phyloP scores from a whole-genome alignment of 768 basidiomycete species.

The Tricholoma sp. region DNA sequence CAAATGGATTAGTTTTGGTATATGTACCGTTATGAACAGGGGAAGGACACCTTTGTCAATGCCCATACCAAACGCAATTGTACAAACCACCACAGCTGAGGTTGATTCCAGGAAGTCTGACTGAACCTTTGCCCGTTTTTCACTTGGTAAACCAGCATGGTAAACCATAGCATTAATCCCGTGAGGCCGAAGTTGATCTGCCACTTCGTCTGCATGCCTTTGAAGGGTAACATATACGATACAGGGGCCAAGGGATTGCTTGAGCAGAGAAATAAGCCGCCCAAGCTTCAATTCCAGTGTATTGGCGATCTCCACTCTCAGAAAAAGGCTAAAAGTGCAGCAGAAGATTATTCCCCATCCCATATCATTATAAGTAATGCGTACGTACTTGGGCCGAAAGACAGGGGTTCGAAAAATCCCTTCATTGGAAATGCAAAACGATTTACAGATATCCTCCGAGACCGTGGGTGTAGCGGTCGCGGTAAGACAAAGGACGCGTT shows the following conservation, averaged over 20 bases:
- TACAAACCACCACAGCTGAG: slow-evolving; percentile 9
- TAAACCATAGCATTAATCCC: slow-evolving; percentile 10
- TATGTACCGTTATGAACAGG: neutral
- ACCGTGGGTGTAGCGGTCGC: slow-evolving; percentile 12
- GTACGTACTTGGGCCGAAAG: slow-evolving; percentile 12
- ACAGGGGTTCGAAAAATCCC: slow-evolving; percentile 12
- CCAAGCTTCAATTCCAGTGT: slow-evolving; percentile 8
- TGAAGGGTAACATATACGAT: slow-evolving; percentile 15
- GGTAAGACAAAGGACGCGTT: slow-evolving; percentile 13
- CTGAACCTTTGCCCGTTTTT: slow-evolving; percentile 7
- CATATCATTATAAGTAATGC: neutral
- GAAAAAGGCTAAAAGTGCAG: slow-evolving; percentile 4
- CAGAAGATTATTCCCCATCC: neutral
- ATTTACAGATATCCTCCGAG: slow-evolving; percentile 6
- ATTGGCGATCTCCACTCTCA: slow-evolving; percentile 7
- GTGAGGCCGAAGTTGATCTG: slow-evolving; percentile 1
- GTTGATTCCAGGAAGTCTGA: slow-evolving; percentile 7
- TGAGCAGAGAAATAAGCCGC: slow-evolving; percentile 8
- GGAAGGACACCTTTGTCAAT: slow-evolving; percentile 7
- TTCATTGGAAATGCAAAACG: slow-evolving; percentile 8
- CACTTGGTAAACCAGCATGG: slow-evolving; percentile 11
- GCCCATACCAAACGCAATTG: slow-evolving; percentile 13
- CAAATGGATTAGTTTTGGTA: neutral
- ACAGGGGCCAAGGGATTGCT: slow-evolving; percentile 6
- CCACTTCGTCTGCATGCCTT: slow-evolving; percentile 9